A percentile compares a stretch with the other conserved stretches of the same genome.
phyloP scores from a whole-genome alignment of 2,329 filamentous ascomycete genomes.

The Cytospora paraplurivora region DNA sequence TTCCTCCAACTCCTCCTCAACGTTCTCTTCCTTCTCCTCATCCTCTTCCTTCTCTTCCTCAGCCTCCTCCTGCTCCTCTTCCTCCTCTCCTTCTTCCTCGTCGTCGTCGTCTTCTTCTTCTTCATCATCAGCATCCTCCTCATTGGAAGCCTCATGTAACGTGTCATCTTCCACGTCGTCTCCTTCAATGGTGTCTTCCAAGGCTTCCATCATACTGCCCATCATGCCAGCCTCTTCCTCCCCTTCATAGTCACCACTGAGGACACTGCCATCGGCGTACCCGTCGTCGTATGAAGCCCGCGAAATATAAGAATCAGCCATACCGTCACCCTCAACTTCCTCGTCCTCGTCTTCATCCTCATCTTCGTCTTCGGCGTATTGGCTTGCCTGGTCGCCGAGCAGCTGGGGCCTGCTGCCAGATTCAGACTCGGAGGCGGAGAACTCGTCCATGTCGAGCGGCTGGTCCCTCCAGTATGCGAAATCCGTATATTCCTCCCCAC shows the following conservation, averaged over 20 bases:
- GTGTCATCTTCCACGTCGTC: conserved; percentile 42
- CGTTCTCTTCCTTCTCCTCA: conserved; percentile 45
- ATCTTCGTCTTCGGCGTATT: conserved; percentile 45
- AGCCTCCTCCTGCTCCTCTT: conserved; percentile 32
- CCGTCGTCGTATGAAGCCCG: conserved; percentile 40
- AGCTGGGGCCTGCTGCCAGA: conserved; percentile 49
- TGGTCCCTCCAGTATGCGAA: conserved; percentile 94
- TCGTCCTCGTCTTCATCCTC: conserved; percentile 47
- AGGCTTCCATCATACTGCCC: conserved; percentile 44
- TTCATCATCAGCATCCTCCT: conserved; percentile 29
- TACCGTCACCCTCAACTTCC: conserved; percentile 47
- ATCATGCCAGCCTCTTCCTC: conserved; percentile 43
- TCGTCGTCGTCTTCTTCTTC: conserved; percentile 4
- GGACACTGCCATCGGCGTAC: conserved; percentile 44
- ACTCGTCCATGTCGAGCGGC: conserved; percentile 83
- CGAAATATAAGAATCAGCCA: conserved; percentile 49
- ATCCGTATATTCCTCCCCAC: conserved; percentile 93
- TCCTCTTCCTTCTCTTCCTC: conserved; percentile 35
- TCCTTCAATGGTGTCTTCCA: conserved; percentile 40
- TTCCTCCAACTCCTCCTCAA: conserved; percentile 24
- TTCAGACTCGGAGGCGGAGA: conserved; percentile 77
- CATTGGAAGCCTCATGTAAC: conserved; percentile 34
- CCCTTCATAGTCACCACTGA: conserved; percentile 48
- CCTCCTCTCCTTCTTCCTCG: conserved; percentile 22
- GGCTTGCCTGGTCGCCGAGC: conserved; percentile 52